Evolutionary conservation across 148 eudicot genomes (phyloP), one percentile per base, ranked within the genome.

Genomic region (Limonium bicolor): DNA sequence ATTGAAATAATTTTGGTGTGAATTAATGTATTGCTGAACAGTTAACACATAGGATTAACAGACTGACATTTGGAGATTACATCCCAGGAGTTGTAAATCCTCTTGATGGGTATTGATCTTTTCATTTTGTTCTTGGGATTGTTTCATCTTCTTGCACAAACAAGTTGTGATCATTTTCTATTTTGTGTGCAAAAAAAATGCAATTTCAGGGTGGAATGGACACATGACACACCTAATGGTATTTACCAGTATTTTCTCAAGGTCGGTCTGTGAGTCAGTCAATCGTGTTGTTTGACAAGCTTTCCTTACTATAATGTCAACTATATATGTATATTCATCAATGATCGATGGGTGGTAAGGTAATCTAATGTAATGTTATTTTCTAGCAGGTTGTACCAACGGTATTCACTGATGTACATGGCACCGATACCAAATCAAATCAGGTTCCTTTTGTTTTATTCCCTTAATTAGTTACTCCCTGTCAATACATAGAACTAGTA

Each of bases 321-420:
- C 21, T 40, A 7, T 7, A 18, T 5, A 20, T 40, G 44, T 16
- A 7, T 17, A n/a, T 18, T 40, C 24, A 16, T 40, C 24, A 26
- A 40, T 16, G 11, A 5, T 1, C 7, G 1, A n/a, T n/a, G n/a
- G n/a, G n/a, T n/a, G n/a, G n/a, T n/a, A n/a, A n/a, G n/a, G n/a
- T n/a, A n/a, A n/a, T n/a, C n/a, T n/a, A n/a, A n/a, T n/a, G n/a
- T n/a, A n/a, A n/a, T n/a, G n/a, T n/a, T n/a, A n/a, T n/a, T 51
- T 23, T 47, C 37, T 53, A 68, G 14, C 72, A 86, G 92, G 87
- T 86, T 42, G 96, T 86, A 40, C 96, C 96, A 32, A 78, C 96
- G 6, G 63, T 81, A 33, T 86, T 77, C 59, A 77, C 76, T 4
- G 48, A 78, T 59, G 55, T 65, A 41, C 68, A 62, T 39, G 73